These are phyloP conservation scores for Podochytrium sp. DNA, from an alignment of 192 early-diverging fungal genomes.

Conservation along the genomic window DNA sequence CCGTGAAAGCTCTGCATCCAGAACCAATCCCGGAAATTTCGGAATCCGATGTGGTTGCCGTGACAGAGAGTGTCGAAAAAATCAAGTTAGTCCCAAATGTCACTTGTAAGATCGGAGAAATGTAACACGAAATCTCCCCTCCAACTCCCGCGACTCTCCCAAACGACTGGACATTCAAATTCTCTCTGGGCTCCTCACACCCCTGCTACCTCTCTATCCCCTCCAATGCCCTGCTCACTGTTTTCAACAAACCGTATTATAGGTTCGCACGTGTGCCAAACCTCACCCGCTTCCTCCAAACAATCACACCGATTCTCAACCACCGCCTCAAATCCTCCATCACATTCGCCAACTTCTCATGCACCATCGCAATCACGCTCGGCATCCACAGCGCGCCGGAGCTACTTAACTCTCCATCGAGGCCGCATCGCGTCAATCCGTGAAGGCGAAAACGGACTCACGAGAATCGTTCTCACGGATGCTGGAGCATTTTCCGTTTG, in stretches of 20 bases:
- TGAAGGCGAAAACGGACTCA: neutral
- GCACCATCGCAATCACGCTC: neutral
- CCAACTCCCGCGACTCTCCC: no score
- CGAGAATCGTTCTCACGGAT: neutral
- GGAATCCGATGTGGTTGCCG: no score
- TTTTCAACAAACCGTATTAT: neutral
- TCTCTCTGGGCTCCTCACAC: neutral
- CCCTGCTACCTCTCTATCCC: slow-evolving; percentile 1
- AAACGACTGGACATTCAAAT: slow-evolving; percentile 5
- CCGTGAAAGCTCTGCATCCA: neutral
- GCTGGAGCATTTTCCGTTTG: no score
- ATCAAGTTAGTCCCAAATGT: no score
- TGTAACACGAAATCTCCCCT: no score
- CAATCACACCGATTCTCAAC: slow-evolving; percentile 29
- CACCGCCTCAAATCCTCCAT: slow-evolving; percentile 1
- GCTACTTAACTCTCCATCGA: neutral
- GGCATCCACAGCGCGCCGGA: neutral
- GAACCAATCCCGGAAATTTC: no score
- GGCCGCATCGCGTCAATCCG: neutral
- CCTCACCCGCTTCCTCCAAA: neutral
- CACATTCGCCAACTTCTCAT: neutral
- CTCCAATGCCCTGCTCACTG: no score
- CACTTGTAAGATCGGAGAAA: no score
- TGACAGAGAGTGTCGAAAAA: no score
- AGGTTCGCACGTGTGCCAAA: slow-evolving; percentile 30